These are phyloP conservation scores for Bipolaris zeicola DNA, from an alignment of 2,329 filamentous ascomycete genomes.

Conservation along the genomic window DNA sequence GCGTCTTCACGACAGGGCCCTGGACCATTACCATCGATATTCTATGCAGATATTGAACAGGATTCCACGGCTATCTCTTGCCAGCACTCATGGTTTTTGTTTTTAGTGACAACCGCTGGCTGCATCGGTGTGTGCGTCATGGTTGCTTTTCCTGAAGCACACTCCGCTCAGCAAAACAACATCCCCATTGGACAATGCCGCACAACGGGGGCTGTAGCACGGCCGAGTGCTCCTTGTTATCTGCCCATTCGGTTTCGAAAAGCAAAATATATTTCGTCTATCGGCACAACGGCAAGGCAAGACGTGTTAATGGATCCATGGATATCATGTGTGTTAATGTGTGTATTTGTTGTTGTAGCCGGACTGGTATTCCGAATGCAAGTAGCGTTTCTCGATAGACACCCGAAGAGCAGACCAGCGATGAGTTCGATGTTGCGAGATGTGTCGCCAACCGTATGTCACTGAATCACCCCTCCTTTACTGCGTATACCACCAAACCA, in stretches of 20 bases:
- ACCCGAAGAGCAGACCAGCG: no score
- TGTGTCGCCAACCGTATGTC: neutral
- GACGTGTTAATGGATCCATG: neutral
- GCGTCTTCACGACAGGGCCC: neutral
- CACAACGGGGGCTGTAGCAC: neutral
- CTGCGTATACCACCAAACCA: no score
- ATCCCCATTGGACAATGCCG: neutral
- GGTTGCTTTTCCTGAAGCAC: neutral
- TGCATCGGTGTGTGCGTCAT: neutral
- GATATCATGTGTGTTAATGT: neutral
- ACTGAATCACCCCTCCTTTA: no score
- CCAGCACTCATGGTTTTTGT: neutral
- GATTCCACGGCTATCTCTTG: neutral
- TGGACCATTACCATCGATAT: neutral
- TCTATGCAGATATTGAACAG: neutral
- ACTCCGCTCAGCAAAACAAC: neutral
- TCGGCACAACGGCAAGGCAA: neutral
- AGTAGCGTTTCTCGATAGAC: neutral
- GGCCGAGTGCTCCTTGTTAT: neutral
- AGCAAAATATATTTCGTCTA: neutral
- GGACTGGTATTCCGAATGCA: neutral
- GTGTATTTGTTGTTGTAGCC: neutral
- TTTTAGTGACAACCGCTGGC: neutral
- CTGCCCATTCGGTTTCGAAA: constrained; percentile 1
- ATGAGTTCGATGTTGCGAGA: neutral